These are phyloP conservation scores for Diplodia seriata DNA, from an alignment of 2,329 filamentous ascomycete species.

Conservation along the genomic window DNA sequence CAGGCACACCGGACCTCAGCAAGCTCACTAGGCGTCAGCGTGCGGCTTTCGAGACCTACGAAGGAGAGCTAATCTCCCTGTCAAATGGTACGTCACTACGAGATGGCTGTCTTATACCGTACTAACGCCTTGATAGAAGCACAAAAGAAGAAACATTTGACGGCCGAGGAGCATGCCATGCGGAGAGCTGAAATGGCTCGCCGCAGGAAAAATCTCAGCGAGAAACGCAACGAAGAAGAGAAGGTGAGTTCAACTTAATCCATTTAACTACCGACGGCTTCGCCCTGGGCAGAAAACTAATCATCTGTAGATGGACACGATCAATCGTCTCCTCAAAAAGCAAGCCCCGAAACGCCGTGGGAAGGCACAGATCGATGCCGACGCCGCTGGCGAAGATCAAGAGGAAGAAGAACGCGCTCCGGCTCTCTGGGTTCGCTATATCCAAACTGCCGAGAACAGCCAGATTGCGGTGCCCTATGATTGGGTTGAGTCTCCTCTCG, in stretches of 20 bases:
- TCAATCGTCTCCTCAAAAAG: slow-evolving; percentile 88
- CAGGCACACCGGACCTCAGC: slow-evolving; percentile 67
- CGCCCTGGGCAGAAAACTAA: neutral
- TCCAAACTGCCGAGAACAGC: slow-evolving; percentile 70
- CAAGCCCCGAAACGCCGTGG: slow-evolving; percentile 73
- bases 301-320: slow-evolving; percentile 77
- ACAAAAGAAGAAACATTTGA: slow-evolving; percentile 75
- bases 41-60: slow-evolving; percentile 62
- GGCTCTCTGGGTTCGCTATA: slow-evolving; percentile 72
- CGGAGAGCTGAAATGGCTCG: slow-evolving; percentile 76
- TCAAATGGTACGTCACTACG: slow-evolving; percentile 53
- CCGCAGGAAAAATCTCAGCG: slow-evolving; percentile 74
- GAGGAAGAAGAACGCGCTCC: slow-evolving; percentile 61
- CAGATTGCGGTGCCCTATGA: slow-evolving; percentile 71
- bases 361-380: slow-evolving; percentile 40
- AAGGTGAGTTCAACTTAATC: slow-evolving; percentile 59
- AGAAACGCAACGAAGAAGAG: slow-evolving; percentile 80
- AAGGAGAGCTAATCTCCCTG: slow-evolving; percentile 57
- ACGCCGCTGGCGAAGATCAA: slow-evolving; percentile 52
- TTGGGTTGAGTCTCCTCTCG: slow-evolving; percentile 69
- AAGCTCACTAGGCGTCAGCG: slow-evolving; percentile 74
- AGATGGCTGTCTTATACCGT: slow-evolving; percentile 38
- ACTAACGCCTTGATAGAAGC: slow-evolving; percentile 56
- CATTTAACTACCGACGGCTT: neutral
- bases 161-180: slow-evolving; percentile 76